phyloP scores from a whole-genome alignment of 257 asterid genomes.

The Lycium ferocissimum region DNA sequence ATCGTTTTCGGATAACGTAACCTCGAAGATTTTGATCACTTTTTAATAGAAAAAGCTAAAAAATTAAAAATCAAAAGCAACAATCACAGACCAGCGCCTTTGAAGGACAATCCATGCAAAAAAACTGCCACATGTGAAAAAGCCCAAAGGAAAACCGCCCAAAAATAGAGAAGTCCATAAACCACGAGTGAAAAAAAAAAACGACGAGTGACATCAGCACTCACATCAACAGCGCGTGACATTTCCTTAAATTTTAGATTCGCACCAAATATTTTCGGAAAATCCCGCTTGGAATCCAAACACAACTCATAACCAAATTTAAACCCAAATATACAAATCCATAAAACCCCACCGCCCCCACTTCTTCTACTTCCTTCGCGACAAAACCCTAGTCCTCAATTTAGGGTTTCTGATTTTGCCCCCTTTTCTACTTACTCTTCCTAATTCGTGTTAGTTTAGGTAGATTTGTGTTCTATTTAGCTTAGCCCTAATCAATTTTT shows the following conservation, averaged over 20 bases:
- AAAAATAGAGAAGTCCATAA: background rate
- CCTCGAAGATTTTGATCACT: no score
- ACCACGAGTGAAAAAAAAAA: no score
- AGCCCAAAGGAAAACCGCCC: background rate
- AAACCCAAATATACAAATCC: slow-evolving; percentile 2
- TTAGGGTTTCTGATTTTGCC: background rate
- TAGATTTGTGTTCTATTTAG: background rate
- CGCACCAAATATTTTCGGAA: background rate
- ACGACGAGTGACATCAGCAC: background rate
- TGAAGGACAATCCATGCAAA: no score
- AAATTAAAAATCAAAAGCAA: no score
- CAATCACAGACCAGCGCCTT: no score
- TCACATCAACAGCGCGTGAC: slow-evolving; percentile 20
- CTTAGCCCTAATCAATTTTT: background rate
- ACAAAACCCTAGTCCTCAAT: background rate
- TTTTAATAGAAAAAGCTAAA: no score
- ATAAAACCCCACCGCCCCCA: background rate
- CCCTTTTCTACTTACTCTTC: background rate
- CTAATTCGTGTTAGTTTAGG: background rate
- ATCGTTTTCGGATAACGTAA: no score
- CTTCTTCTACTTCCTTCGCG: background rate
- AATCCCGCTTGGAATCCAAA: slow-evolving; percentile 29
- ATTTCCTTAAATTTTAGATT: background rate
- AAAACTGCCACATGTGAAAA: background rate
- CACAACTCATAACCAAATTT: background rate